phyloP scores from a whole-genome alignment of 2,329 filamentous ascomycete species.

The Phaeomoniella chlamydospora region DNA sequence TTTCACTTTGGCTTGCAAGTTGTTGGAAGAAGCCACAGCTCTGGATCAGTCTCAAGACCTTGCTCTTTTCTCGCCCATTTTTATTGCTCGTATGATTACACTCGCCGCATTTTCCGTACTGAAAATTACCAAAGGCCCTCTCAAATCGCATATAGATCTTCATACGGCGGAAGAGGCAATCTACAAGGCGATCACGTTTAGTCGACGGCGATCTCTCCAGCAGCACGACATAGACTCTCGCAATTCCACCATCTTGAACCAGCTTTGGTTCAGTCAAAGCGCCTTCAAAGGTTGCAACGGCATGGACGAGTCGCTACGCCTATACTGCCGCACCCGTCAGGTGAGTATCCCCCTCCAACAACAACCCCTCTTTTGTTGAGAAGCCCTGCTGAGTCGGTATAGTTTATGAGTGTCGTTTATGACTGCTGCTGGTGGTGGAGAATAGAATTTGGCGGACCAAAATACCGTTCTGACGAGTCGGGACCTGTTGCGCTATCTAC shows the following conservation, averaged over 20 bases:
- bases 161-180: background rate
- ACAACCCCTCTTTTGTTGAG: too few species aligned
- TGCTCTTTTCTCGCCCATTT: background rate
- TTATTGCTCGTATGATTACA: background rate
- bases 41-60: background rate
- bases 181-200: background rate
- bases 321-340: background rate
- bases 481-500: conserved; percentile 2
- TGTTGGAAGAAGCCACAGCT: background rate
- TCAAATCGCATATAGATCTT: background rate
- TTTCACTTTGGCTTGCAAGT: background rate
- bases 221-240: background rate
- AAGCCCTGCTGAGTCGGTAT: background rate
- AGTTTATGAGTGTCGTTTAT: conserved; percentile 4
- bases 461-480: conserved; percentile 1
- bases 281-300: background rate
- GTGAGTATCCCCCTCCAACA: background rate
- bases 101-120: background rate
- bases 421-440: conserved; percentile 3
- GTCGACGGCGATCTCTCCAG: background rate
- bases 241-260: background rate
- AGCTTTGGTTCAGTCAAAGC: background rate
- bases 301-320: background rate
- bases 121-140: background rate
- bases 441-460: conserved; percentile 2